Base-by-base conservation (phyloP, 345 rosid genomes). In the Triadica sebifera region DNA sequence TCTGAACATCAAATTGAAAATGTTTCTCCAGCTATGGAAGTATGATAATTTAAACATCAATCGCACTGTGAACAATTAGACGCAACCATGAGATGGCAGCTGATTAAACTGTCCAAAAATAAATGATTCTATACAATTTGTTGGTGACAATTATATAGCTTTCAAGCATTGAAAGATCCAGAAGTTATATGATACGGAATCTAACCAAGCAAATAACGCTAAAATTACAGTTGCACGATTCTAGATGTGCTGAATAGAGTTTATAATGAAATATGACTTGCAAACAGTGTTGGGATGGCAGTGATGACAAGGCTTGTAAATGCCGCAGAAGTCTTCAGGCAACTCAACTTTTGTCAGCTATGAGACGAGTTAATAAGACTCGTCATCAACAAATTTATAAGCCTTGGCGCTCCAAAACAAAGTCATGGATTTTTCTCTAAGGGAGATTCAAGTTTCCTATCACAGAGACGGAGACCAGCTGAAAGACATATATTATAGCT, bases 231-330 rank as follows among this genome's bases (percentile, higher is more conserved):
- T n/a, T n/a, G n/a, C n/a, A n/a, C n/a, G n/a, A n/a, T n/a, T n/a
- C n/a, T n/a, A n/a, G n/a, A n/a, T n/a, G n/a, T n/a, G n/a, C n/a
- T n/a, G n/a, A n/a, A n/a, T n/a, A n/a, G n/a, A n/a, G n/a, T n/a
- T n/a, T n/a, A n/a, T n/a, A n/a, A n/a, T n/a, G n/a, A 61, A 56
- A 38, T 13, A 16, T 68, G 53, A 88, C 96, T 91, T 87, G 92
- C 99, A 75, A 67, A 9, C 71, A 94, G 90, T 24, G 98, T 87
- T 17, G 99, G 98, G 57, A 92, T 72, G 29, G 96, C 89, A n/a
- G 93, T 86, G 75, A 90, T 52, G 19, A 91, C 94, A 60, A 95
- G 80, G 83, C 96, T 85, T 60, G 91, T 82, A 82, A 94, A 89
- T 37, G 98, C 97, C 68, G 91, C 81, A 51, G 89, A 87, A 72